These are phyloP conservation scores for Auricularia heimuer DNA, from an alignment of 768 basidiomycete genomes.

Conservation along the genomic window DNA sequence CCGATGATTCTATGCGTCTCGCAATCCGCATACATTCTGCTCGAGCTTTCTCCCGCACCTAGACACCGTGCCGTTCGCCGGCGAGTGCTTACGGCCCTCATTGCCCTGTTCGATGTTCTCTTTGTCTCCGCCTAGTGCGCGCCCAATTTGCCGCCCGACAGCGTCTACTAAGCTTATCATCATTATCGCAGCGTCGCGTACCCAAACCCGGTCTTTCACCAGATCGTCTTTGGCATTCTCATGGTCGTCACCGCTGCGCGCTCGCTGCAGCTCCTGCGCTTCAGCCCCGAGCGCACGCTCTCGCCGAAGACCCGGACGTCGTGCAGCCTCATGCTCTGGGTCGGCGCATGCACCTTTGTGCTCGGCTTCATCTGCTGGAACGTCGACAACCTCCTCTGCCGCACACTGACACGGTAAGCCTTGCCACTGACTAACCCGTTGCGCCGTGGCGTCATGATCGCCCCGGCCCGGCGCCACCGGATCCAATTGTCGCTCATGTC, in stretches of 20 bases:
- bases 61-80: slow-evolving; percentile 19
- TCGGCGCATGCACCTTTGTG: slow-evolving; percentile 46
- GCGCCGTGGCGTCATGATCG: not conserved
- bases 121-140: slow-evolving; percentile 72
- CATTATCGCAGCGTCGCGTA: slow-evolving; percentile 39
- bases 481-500: not conserved
- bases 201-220: slow-evolving; percentile 74
- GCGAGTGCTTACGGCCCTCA: slow-evolving; percentile 25
- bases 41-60: slow-evolving; percentile 39
- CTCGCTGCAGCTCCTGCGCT: slow-evolving; percentile 41
- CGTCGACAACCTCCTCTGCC: slow-evolving; percentile 69
- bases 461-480: not conserved
- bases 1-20: slow-evolving; percentile 68
- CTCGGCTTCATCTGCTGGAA: slow-evolving; percentile 72
- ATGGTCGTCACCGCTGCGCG: slow-evolving; percentile 41
- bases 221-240: slow-evolving; percentile 57
- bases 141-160: not conserved
- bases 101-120: slow-evolving; percentile 40
- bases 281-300: slow-evolving; percentile 32
- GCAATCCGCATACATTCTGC: slow-evolving; percentile 48
- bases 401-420: slow-evolving; percentile 30
- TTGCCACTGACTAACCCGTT: not conserved
- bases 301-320: slow-evolving; percentile 17
- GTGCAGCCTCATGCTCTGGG: slow-evolving; percentile 38
- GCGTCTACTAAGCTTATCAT: not conserved